Base-by-base conservation (phyloP, 345 rosid genomes). In the Bruguiera sexangula region DNA sequence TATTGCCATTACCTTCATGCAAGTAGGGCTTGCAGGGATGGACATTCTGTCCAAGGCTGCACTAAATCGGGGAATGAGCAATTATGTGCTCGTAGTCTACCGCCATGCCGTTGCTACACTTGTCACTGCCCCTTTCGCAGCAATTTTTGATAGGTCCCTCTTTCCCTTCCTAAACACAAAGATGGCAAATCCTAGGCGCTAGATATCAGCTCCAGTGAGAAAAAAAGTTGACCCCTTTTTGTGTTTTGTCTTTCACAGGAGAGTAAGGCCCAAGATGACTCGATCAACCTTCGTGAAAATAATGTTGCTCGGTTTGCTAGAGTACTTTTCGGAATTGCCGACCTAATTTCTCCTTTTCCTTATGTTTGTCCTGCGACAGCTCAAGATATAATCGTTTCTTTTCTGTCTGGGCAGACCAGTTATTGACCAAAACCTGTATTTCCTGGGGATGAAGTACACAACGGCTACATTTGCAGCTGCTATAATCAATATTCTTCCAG, bases 381-480 rank as follows among this genome's bases (percentile, higher is more conserved):
- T 56, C 5, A 1, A 21, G 30, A 56, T 21, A 10, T 19, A 15
- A 56, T 56, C 3, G 29, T 8, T 27, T 56, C 60, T 52, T 37
- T 39, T 2, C 26, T 43, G 50, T 13, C 20, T 50, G 46, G n/a
- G 31, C 72, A 95, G 97, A 85, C 90, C 89, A 31, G 99, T 92
- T 9, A 91, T 94, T 6, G 92, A 88, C 75, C 98, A 91, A 50
- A 94, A 94, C 77, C 68, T 89, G 65, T 94, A 88, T 68, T 86
- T 71, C 24, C 8, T 84, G 26, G 96, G 97, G 60, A 87, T 94
- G 93, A 94, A 88, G 81, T 79, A 84, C 67, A 91, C 97, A 0
- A 91, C 96, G 0, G 98, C 92, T 6, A 94, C 98, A 18, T 89
- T 89, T 63, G 89, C 97, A 55, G 82, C 92, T 0, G 92, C 98